phyloP scores from a whole-genome alignment of 2,329 filamentous ascomycete species.

The Ophiostoma populinum region DNA sequence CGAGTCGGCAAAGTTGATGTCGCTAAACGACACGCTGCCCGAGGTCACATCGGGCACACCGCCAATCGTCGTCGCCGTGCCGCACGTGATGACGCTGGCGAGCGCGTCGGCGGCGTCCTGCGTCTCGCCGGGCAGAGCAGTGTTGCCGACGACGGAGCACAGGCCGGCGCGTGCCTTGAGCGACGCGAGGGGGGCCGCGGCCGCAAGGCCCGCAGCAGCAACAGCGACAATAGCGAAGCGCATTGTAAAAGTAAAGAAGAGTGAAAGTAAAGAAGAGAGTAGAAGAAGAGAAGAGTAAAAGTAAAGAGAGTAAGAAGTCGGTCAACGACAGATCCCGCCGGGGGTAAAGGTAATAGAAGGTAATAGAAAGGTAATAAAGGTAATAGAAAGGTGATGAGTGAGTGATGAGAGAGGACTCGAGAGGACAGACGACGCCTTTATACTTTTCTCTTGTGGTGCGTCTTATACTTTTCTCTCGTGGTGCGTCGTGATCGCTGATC shows the following conservation, averaged over 20 bases:
- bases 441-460: too few relatives aligned
- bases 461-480: too few relatives aligned
- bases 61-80: conserved; percentile 28
- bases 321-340: conserved; percentile 9
- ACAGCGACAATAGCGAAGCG: conserved; percentile 8
- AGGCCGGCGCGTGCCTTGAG: conserved; percentile 1
- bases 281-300: not conserved
- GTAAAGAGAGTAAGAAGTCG: conserved; percentile 2
- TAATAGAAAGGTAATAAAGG: not conserved
- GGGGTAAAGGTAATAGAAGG: not conserved
- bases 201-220: conserved; percentile 7
- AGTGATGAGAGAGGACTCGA: not conserved
- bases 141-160: conserved; percentile 38
- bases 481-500: too few relatives aligned
- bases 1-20: conserved; percentile 37
- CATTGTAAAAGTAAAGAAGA: conserved; percentile 8
- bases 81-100: conserved; percentile 30
- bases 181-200: conserved; percentile 1
- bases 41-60: conserved; percentile 39
- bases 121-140: conserved; percentile 32
- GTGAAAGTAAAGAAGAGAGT: too few relatives aligned
- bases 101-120: conserved; percentile 25
- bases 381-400: not conserved
- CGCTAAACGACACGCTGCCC: conserved; percentile 31
- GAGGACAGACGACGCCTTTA: not conserved